phyloP scores from a whole-genome alignment of 331 rosid genomes.

The Cydonia oblonga region DNA sequence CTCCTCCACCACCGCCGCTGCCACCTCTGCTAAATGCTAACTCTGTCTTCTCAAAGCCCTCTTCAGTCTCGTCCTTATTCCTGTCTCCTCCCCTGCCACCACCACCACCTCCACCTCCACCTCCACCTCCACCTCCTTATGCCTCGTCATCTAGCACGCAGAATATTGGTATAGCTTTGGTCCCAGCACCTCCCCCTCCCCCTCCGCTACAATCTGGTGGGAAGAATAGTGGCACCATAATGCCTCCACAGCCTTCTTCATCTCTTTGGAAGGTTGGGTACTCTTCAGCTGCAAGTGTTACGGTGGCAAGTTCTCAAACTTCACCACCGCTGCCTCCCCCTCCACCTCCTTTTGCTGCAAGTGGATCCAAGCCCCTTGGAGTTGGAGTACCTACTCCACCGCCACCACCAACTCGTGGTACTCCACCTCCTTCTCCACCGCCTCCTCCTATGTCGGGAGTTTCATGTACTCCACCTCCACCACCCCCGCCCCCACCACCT shows the following conservation, averaged over 20 bases:
- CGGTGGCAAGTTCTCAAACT: no score
- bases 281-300: neutral
- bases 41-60: conserved; percentile 10
- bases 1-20: conserved; percentile 26
- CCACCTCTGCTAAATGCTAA: conserved; percentile 10
- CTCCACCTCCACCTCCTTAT: conserved; percentile 21
- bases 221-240: conserved; percentile 18
- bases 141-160: conserved; percentile 15
- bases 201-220: conserved; percentile 14
- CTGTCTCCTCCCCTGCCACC: conserved; percentile 5
- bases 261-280: conserved; percentile 9
- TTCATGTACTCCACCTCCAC: conserved; percentile 2
- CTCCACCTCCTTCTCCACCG: conserved; percentile 9
- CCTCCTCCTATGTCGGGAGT: neutral
- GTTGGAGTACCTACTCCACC: conserved; percentile 13
- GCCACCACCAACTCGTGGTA: neutral
- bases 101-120: conserved; percentile 26
- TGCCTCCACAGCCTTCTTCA: conserved; percentile 22
- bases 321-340: conserved; percentile 5
- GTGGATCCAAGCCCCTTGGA: conserved; percentile 11
- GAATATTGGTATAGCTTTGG: neutral
- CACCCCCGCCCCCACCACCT: conserved; percentile 3
- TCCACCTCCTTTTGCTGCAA: conserved; percentile 3
- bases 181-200: conserved; percentile 11
- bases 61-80: neutral